Evolutionary conservation across 768 basidiomycete species (phyloP).

Genomic region (Cystobasidium ongulense): DNA sequence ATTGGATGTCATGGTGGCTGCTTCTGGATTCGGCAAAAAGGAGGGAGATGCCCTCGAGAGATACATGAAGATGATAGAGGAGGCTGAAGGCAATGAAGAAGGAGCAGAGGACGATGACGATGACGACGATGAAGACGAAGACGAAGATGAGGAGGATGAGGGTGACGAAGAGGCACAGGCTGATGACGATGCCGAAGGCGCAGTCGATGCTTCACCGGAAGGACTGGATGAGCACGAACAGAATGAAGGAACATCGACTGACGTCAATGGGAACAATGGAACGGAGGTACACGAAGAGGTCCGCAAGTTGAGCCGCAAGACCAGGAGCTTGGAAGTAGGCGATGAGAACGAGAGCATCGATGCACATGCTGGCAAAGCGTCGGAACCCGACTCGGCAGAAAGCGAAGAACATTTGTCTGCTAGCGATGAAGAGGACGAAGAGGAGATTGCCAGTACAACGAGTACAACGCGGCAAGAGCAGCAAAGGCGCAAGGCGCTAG

Average conservation of each 20-base stretch:
- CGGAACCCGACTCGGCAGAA: conserved; percentile 33
- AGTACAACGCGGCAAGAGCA: conserved; percentile 17
- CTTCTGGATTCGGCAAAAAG: conserved; percentile 65
- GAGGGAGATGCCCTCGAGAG: conserved; percentile 21
- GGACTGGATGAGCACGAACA: too few relatives aligned
- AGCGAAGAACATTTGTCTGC: conserved; percentile 38
- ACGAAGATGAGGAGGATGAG: conserved; percentile 30
- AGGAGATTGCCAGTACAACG: conserved; percentile 34
- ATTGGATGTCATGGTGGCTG: conserved; percentile 83
- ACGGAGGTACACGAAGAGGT: conserved; percentile 39
- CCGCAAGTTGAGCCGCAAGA: background rate
- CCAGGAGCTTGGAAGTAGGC: background rate
- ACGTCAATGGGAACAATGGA: too few relatives aligned
- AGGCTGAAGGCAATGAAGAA: conserved; percentile 37
- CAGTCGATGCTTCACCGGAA: conserved; percentile 2
- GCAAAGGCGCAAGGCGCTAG: background rate
- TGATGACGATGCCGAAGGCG: conserved; percentile 35
- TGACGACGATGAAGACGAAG: conserved; percentile 33
- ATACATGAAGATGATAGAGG: conserved; percentile 60
- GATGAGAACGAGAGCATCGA: conserved; percentile 45
- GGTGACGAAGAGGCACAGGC: conserved; percentile 14
- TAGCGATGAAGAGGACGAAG: conserved; percentile 36
- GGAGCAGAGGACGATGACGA: conserved; percentile 34
- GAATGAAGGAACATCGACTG: too few relatives aligned
- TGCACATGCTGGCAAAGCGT: conserved; percentile 40